A percentile compares a stretch with the other conserved stretches of the same genome.
Conservation (phyloP, 129 eudicot genomes). For the Arctium minus region DNA sequence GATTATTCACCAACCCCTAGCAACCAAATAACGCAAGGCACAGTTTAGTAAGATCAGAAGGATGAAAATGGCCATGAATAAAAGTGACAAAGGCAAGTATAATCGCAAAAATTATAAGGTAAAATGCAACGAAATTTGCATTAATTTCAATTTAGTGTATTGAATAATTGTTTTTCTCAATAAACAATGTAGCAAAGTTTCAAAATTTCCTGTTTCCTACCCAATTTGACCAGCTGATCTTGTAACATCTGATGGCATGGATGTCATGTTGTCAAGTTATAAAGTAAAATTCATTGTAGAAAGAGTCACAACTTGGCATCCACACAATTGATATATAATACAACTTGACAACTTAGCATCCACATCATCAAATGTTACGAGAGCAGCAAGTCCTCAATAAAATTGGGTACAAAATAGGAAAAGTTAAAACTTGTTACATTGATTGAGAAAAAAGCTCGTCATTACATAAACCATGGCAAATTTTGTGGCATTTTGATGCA, state of each 20-base stretch:
- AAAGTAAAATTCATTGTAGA: neutral
- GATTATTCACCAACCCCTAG: constrained; percentile 91
- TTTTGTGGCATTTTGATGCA: neutral
- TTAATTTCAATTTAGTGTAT: neutral
- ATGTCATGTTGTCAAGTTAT: neutral
- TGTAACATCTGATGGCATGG: neutral
- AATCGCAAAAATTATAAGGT: neutral
- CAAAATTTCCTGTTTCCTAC: neutral
- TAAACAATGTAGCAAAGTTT: neutral
- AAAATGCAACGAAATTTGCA: neutral
- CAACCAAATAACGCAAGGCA: neutral
- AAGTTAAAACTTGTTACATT: neutral
- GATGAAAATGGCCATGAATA: neutral
- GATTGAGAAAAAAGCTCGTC: neutral
- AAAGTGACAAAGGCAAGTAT: neutral
- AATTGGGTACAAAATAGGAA: neutral
- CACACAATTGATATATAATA: too few species aligned
- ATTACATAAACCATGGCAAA: neutral
- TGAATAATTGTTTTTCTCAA: neutral
- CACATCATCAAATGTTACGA: neutral
- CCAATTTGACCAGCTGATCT: neutral
- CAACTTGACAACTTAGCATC: neutral
- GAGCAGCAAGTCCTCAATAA: neutral
- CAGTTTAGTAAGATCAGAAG: neutral
- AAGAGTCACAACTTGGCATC: neutral